These are phyloP conservation scores for Musa balbisiana DNA, from an alignment of 202 grass and related monocot genomes.

Conservation along the genomic window DNA sequence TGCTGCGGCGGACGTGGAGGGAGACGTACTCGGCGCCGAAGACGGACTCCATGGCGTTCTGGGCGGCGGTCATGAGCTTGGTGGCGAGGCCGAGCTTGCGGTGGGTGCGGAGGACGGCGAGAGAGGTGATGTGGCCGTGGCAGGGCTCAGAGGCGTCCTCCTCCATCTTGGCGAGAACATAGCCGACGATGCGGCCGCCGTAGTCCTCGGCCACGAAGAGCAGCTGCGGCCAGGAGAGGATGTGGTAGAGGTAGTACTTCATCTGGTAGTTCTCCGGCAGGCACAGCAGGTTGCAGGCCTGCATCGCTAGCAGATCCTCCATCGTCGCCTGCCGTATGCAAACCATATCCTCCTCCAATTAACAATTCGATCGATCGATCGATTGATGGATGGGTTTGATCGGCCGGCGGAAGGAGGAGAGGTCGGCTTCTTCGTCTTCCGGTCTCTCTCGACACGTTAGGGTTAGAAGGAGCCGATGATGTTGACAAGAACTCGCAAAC, in stretches of 20 bases:
- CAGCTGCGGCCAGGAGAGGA: conserved; percentile 91
- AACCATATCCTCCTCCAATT: conserved; percentile 38
- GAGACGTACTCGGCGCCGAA: conserved; percentile 89
- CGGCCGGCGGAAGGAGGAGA: too few species aligned
- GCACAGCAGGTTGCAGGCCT: conserved; percentile 96
- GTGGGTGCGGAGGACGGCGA: conserved; percentile 86
- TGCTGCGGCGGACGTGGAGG: conserved; percentile 54
- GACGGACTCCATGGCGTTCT: conserved; percentile 55
- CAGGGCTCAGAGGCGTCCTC: conserved; percentile 90
- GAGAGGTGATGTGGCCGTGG: conserved; percentile 95
- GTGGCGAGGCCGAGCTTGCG: conserved; percentile 70
- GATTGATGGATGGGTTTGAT: too few species aligned
- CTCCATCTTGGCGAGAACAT: conserved; percentile 23
- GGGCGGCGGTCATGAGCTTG: too few species aligned
- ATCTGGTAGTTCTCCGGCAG: conserved; percentile 97
- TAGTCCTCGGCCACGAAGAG: conserved; percentile 95
- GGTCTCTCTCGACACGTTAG: too few species aligned
- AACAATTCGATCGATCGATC: too few species aligned
- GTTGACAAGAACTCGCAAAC: too few species aligned
- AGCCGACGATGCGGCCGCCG: conserved; percentile 9
- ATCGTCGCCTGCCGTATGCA: conserved; percentile 85
- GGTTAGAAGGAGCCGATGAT: too few species aligned
- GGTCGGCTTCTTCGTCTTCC: too few species aligned
- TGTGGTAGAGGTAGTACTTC: conserved; percentile 96
- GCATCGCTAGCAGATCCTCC: conserved; percentile 88